phyloP scores from a whole-genome alignment of 73 alveolate genomes.

The Stentor roeselii region DNA sequence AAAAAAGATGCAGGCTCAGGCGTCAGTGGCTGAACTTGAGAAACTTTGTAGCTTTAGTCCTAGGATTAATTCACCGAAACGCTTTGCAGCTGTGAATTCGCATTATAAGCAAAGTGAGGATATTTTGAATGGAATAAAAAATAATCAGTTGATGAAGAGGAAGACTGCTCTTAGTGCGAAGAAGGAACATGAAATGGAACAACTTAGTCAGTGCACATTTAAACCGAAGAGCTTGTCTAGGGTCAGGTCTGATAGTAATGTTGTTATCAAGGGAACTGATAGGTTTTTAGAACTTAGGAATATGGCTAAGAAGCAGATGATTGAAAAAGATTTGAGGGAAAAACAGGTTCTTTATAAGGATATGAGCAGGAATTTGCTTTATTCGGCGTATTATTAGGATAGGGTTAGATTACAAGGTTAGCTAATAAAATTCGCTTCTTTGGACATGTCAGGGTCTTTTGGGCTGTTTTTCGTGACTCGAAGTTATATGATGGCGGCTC shows the following conservation, averaged over 20 bases:
- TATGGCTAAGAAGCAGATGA: background rate
- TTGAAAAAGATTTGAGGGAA: conserved; percentile 5
- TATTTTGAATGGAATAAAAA: background rate
- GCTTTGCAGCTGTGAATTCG: background rate
- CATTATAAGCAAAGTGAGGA: background rate
- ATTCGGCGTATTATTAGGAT: background rate
- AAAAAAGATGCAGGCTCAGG: conserved; percentile 1
- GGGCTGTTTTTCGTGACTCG: conserved; percentile 12
- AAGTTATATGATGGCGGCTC: conserved; percentile 10
- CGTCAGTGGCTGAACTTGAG: conserved; percentile 1
- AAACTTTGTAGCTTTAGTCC: conserved; percentile 26
- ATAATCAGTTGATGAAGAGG: background rate
- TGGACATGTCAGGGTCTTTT: conserved; percentile 24
- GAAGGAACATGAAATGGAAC: background rate
- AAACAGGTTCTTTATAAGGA: background rate
- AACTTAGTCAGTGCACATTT: conserved; percentile 1
- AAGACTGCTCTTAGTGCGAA: background rate
- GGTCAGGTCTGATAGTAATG: background rate
- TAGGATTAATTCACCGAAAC: background rate
- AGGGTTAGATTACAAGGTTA: conserved; percentile 5
- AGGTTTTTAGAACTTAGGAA: conserved; percentile 1
- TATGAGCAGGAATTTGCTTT: background rate
- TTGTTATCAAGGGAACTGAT: background rate
- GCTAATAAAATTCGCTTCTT: conserved; percentile 26
- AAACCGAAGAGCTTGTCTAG: background rate